phyloP scores from a whole-genome alignment of 306 rosid species.

The Cucurbita argyrosperma region DNA sequence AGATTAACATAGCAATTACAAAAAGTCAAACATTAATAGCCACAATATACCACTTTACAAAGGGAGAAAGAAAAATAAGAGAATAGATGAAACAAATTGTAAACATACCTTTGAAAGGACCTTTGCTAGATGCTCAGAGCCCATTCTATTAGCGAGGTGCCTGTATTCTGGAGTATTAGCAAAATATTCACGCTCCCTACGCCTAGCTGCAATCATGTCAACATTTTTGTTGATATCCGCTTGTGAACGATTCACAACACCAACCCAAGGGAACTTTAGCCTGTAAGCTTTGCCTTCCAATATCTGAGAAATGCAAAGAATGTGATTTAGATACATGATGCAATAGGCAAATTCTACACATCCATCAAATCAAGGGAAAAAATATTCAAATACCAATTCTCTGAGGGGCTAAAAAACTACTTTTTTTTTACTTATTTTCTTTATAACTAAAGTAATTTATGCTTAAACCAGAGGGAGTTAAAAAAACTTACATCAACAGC shows the following conservation, averaged over 20 bases:
- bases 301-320: conserved; percentile 36
- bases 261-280: conserved; percentile 85
- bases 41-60: neutral
- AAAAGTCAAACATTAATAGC: neutral
- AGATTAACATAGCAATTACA: neutral
- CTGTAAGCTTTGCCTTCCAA: conserved; percentile 71
- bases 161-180: conserved; percentile 66
- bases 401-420: neutral
- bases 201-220: conserved; percentile 97
- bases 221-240: conserved; percentile 83
- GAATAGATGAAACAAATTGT: neutral
- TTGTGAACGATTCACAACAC: conserved; percentile 90
- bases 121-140: conserved; percentile 91
- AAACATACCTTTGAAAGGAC: conserved; percentile 69
- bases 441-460: neutral
- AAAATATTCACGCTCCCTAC: conserved; percentile 77
- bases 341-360: neutral
- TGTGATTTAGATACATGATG: neutral
- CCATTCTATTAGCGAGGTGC: conserved; percentile 87
- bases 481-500: conserved; percentile 71
- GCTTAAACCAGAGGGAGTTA: neutral
- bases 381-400: neutral
- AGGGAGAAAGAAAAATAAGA: neutral
- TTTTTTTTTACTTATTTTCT: no score
- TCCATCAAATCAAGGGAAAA: neutral